Conservation (phyloP, 768 basidiomycete genomes). For the Cystobasidium onofrii region DNA sequence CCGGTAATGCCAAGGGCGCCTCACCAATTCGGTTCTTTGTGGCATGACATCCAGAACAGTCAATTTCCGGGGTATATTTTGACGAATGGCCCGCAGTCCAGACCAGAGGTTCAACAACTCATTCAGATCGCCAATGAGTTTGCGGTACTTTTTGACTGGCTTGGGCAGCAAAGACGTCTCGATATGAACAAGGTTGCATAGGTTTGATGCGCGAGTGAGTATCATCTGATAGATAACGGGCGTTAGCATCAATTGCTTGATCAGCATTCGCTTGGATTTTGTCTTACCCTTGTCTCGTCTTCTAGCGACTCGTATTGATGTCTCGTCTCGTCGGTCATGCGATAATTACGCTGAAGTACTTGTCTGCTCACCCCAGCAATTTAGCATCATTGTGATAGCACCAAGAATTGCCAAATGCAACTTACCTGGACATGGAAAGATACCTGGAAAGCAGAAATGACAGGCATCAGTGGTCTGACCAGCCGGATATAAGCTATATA, state of each 20-base stretch:
- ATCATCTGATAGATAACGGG: not conserved
- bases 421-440: constrained; percentile 25
- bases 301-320: constrained; percentile 12
- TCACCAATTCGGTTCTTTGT: constrained; percentile 21
- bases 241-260: no score
- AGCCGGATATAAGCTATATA: not conserved
- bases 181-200: constrained; percentile 4
- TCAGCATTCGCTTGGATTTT: no score
- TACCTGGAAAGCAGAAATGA: constrained; percentile 5
- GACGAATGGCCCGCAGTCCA: constrained; percentile 16
- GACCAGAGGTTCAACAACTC: constrained; percentile 18
- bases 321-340: not conserved
- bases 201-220: not conserved
- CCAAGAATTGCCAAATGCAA: not conserved
- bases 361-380: not conserved
- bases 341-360: not conserved
- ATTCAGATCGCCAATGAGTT: not conserved
- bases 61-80: constrained; percentile 17
- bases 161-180: constrained; percentile 11
- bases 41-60: constrained; percentile 20
- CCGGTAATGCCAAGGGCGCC: not conserved
- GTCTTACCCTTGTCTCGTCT: constrained; percentile 12
- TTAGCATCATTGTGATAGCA: not conserved
- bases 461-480: no score
- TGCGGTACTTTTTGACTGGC: constrained; percentile 14